Conservation (phyloP, 768 basidiomycete genomes). For the Inosperma sp. region DNA sequence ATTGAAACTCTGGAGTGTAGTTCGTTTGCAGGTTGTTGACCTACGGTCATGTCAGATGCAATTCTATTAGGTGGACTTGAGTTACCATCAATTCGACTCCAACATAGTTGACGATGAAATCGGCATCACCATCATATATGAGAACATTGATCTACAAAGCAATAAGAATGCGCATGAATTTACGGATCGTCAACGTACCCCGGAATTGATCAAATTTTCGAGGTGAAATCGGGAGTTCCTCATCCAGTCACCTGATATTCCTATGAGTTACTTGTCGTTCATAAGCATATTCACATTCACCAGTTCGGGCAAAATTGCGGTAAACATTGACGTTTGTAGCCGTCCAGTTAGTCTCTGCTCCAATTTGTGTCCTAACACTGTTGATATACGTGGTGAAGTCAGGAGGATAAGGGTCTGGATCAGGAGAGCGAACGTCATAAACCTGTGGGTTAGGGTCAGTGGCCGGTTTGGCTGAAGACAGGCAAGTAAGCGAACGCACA, state of each 20-base stretch:
- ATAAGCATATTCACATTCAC: slow-evolving; percentile 20
- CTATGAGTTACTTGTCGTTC: background rate
- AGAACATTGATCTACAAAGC: slow-evolving; percentile 37
- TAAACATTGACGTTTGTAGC: slow-evolving; percentile 41
- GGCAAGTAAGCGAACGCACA: slow-evolving; percentile 25
- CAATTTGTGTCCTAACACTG: slow-evolving; percentile 34
- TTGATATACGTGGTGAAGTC: slow-evolving; percentile 31
- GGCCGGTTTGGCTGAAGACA: background rate
- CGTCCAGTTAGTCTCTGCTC: slow-evolving; percentile 41
- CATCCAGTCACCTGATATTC: slow-evolving; percentile 52
- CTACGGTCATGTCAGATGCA: slow-evolving; percentile 20
- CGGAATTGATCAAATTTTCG: slow-evolving; percentile 54
- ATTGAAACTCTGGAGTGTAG: slow-evolving; percentile 38
- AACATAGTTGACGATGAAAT: slow-evolving; percentile 50
- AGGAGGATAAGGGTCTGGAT: slow-evolving; percentile 49
- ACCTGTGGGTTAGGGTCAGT: slow-evolving; percentile 19
- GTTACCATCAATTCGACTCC: slow-evolving; percentile 56
- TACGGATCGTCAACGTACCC: slow-evolving; percentile 26
- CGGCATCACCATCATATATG: slow-evolving; percentile 56
- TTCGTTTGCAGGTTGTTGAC: slow-evolving; percentile 44
- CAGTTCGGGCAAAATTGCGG: slow-evolving; percentile 40
- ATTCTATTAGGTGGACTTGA: background rate
- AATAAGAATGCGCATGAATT: background rate
- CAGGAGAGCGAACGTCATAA: slow-evolving; percentile 42
- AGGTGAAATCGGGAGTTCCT: slow-evolving; percentile 42